A percentile compares a stretch with the other conserved stretches of the same genome.
These are phyloP conservation scores for Dothideomycetidae sp. DNA, from an alignment of 2,329 filamentous ascomycete genomes.

Conservation along the genomic window DNA sequence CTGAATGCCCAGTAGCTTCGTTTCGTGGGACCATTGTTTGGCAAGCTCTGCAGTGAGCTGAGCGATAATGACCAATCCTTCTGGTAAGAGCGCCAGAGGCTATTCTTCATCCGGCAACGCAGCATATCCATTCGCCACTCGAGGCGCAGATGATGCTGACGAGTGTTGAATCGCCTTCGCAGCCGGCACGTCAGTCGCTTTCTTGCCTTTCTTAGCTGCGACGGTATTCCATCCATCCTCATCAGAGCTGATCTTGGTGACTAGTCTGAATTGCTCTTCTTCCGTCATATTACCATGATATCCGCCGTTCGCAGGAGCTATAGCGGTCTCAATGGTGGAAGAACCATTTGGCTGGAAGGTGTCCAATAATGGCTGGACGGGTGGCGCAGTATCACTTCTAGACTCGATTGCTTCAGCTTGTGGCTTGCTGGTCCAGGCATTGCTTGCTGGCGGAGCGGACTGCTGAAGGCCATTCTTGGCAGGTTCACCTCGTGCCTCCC, in stretches of 20 bases:
- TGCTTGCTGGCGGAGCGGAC: conserved; percentile 35
- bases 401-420: neutral
- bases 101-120: neutral
- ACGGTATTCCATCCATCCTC: conserved; percentile 49
- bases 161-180: conserved; percentile 6
- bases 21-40: too few species aligned
- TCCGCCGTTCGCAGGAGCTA: conserved; percentile 26
- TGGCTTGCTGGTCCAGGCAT: conserved; percentile 37
- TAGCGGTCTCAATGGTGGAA: conserved; percentile 25
- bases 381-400: conserved; percentile 13
- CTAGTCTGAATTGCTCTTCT: conserved; percentile 45
- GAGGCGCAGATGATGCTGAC: neutral
- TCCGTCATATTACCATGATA: conserved; percentile 40
- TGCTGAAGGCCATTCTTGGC: conserved; percentile 59
- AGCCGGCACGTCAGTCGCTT: conserved; percentile 21
- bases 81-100: too few species aligned
- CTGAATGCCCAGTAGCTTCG: too few species aligned
- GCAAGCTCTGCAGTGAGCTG: too few species aligned
- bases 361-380: conserved; percentile 29
- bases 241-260: conserved; percentile 31
- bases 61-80: too few species aligned
- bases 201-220: conserved; percentile 31
- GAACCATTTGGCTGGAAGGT: conserved; percentile 32
- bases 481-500: conserved; percentile 66
- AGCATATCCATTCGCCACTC: conserved; percentile 6